These are phyloP conservation scores for Aspergillus baeticus DNA, from an alignment of 495 filamentous ascomycete genomes.

Conservation along the genomic window DNA sequence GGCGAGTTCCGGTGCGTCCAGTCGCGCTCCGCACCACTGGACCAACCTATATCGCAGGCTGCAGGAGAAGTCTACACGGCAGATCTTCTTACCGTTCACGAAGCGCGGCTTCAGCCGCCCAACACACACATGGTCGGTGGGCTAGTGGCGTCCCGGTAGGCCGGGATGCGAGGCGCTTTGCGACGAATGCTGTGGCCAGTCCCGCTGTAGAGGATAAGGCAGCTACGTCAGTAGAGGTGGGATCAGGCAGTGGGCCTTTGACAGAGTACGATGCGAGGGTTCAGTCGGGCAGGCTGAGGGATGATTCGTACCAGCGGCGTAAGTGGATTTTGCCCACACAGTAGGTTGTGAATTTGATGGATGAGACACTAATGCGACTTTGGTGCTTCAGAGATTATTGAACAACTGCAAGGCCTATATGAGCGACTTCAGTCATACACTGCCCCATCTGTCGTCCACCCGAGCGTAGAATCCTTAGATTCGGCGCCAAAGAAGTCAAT, in stretches of 20 bases:
- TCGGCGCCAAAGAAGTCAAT: slow-evolving; percentile 60
- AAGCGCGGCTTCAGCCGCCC: not conserved
- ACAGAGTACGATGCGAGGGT: slow-evolving; percentile 86
- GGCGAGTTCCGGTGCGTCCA: slow-evolving; percentile 19
- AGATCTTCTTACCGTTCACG: not conserved
- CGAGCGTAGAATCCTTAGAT: slow-evolving; percentile 69
- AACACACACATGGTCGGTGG: not conserved
- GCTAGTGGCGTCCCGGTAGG: not conserved
- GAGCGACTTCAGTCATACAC: slow-evolving; percentile 74
- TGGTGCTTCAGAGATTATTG: slow-evolving; percentile 66
- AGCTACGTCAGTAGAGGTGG: slow-evolving; percentile 12
- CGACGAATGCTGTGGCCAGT: slow-evolving; percentile 10
- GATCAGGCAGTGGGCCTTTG: slow-evolving; percentile 65
- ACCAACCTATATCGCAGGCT: slow-evolving; percentile 13
- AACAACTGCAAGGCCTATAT: slow-evolving; percentile 84
- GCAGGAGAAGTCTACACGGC: slow-evolving; percentile 13
- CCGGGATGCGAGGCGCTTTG: slow-evolving; percentile 19
- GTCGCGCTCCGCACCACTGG: slow-evolving; percentile 18
- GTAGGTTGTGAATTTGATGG: not conserved
- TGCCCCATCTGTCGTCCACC: slow-evolving; percentile 71
- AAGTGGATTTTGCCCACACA: slow-evolving; percentile 20
- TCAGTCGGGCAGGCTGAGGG: slow-evolving; percentile 63
- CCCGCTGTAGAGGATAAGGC: slow-evolving; percentile 6
- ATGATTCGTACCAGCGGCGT: slow-evolving; percentile 93
- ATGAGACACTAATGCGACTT: not conserved